phyloP scores from a whole-genome alignment of 352 stramenopile species.

The Phytopythium kandeliae region DNA sequence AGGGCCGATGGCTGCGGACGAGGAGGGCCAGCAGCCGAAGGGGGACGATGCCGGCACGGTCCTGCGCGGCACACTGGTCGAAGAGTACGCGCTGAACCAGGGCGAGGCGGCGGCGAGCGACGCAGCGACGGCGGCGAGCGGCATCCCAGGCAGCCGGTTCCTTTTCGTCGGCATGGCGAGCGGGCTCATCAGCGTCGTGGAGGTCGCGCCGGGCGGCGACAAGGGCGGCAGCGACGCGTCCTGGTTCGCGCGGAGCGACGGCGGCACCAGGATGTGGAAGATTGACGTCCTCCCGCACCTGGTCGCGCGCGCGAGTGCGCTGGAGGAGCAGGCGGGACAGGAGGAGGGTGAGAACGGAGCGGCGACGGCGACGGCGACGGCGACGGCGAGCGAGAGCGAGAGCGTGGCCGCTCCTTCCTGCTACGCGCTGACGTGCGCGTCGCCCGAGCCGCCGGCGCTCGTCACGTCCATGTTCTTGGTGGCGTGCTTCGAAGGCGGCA shows the following conservation, averaged over 20 bases:
- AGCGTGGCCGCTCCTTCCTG: conserved; percentile 32
- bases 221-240: conserved; percentile 5
- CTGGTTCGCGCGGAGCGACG: conserved; percentile 24
- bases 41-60: conserved; percentile 1
- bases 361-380: too few species aligned
- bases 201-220: conserved; percentile 20
- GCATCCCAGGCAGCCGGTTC: conserved; percentile 41
- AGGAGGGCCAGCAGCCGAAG: neutral
- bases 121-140: conserved; percentile 37
- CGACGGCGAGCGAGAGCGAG: neutral
- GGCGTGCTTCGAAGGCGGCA: conserved; percentile 68
- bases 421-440: conserved; percentile 47
- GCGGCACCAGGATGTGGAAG: conserved; percentile 56
- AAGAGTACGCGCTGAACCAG: conserved; percentile 59
- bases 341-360: too few species aligned
- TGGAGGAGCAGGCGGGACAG: conserved; percentile 3
- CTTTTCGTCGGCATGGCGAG: conserved; percentile 74
- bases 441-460: conserved; percentile 19
- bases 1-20: neutral
- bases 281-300: conserved; percentile 72
- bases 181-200: conserved; percentile 61
- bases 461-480: conserved; percentile 44
- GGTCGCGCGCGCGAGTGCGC: neutral
- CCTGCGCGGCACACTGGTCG: conserved; percentile 24
- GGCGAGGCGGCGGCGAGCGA: conserved; percentile 42